These are phyloP conservation scores for Neonectria ditissima DNA, from an alignment of 2,329 filamentous ascomycete species.

Conservation along the genomic window DNA sequence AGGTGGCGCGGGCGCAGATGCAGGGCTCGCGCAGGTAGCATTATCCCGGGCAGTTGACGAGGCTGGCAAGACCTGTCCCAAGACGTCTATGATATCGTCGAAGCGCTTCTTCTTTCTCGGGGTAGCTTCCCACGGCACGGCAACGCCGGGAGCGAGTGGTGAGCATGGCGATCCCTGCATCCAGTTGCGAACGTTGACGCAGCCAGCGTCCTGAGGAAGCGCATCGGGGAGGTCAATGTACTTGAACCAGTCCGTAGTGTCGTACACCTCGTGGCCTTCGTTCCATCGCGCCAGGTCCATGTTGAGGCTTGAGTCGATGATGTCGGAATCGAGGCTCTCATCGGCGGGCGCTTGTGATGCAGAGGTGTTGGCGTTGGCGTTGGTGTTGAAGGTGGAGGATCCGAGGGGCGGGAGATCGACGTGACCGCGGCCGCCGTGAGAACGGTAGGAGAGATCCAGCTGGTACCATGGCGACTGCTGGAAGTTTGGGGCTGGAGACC, in stretches of 20 bases:
- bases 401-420: background rate
- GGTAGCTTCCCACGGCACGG: background rate
- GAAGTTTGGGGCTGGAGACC: background rate
- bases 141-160: background rate
- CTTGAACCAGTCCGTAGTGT: background rate
- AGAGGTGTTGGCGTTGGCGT: background rate
- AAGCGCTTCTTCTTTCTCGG: background rate
- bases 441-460: background rate
- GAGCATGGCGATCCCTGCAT: background rate
- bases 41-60: background rate
- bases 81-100: background rate
- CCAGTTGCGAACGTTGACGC: background rate
- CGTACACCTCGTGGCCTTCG: background rate
- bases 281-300: background rate
- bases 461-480: background rate
- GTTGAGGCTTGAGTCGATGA: background rate
- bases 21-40: background rate
- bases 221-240: background rate
- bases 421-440: slow-evolving; percentile 1
- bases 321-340: background rate
- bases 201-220: background rate
- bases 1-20: background rate
- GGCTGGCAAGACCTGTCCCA: background rate
- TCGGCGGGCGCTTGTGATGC: background rate
- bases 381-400: background rate